A percentile compares a stretch with the other conserved stretches of the same genome.
phyloP scores from a whole-genome alignment of 139 green algal genomes.

The Microglena sp. region DNA sequence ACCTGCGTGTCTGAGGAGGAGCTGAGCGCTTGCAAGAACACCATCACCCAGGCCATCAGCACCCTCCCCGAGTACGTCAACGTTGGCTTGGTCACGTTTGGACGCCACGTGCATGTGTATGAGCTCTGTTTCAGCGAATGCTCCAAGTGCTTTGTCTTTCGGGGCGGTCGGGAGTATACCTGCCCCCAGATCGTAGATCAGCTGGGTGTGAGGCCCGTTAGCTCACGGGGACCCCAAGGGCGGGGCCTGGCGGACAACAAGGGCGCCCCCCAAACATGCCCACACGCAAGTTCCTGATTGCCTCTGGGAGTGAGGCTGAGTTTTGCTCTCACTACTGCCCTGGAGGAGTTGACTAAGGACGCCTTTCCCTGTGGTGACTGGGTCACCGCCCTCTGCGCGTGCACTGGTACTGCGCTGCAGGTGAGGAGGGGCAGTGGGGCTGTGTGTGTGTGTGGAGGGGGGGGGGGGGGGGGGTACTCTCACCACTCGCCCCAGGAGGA shows the following conservation, averaged over 20 bases:
- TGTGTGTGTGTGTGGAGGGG: no score
- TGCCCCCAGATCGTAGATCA: constrained; percentile 53
- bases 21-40: constrained; percentile 58
- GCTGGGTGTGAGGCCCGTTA: constrained; percentile 52
- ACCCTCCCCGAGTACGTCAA: constrained; percentile 59
- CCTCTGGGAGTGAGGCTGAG: constrained; percentile 83
- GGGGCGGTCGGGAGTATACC: constrained; percentile 84
- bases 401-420: no score
- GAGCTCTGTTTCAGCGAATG: constrained; percentile 90
- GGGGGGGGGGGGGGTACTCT: no score
- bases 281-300: constrained; percentile 48
- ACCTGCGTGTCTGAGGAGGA: constrained; percentile 84
- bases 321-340: constrained; percentile 75
- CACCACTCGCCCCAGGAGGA: no score
- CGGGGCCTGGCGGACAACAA: not conserved
- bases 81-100: constrained; percentile 87
- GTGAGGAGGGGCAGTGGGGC: no score
- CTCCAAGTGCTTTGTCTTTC: constrained; percentile 88
- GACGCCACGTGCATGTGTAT: constrained; percentile 94
- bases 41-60: constrained; percentile 17
- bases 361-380: no score
- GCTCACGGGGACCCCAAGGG: constrained; percentile 4
- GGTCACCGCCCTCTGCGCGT: no score
- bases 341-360: constrained; percentile 80
- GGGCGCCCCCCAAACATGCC: not conserved